These are phyloP conservation scores for Phytophthora citrophthora DNA, from an alignment of 352 stramenopile species.

Conservation along the genomic window DNA sequence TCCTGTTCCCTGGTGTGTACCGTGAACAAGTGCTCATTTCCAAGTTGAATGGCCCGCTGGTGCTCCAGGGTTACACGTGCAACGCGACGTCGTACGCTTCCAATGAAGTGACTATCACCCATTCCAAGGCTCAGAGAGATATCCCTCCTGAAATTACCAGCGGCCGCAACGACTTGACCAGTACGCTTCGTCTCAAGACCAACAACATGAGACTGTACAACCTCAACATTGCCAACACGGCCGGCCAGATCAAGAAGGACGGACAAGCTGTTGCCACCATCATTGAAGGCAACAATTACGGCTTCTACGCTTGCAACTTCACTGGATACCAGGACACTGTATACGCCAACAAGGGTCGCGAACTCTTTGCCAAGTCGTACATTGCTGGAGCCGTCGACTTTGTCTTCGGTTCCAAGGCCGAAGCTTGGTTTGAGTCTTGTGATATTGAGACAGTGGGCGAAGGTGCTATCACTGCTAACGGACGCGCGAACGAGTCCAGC, in stretches of 20 bases:
- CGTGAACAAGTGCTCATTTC: slow-evolving; percentile 11
- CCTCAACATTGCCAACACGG: slow-evolving; percentile 18
- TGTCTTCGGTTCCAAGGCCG: slow-evolving; percentile 8
- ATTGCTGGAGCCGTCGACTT: slow-evolving; percentile 21
- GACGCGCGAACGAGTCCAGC: neutral
- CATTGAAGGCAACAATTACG: slow-evolving; percentile 14
- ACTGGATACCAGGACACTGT: slow-evolving; percentile 22
- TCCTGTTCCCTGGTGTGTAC: slow-evolving; percentile 20
- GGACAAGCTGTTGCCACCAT: slow-evolving; percentile 13
- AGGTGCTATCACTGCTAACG: slow-evolving; percentile 20
- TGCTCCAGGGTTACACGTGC: slow-evolving; percentile 25
- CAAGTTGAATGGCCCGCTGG: neutral
- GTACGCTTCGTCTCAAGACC: slow-evolving; percentile 14
- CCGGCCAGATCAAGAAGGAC: slow-evolving; percentile 2
- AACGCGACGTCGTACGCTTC: slow-evolving; percentile 13
- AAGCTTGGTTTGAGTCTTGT: slow-evolving; percentile 14
- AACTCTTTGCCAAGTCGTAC: slow-evolving; percentile 13
- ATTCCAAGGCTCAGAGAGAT: slow-evolving; percentile 9
- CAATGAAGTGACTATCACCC: slow-evolving; percentile 20
- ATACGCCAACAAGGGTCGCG: slow-evolving; percentile 11
- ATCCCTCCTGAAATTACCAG: slow-evolving; percentile 7
- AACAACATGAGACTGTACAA: slow-evolving; percentile 19
- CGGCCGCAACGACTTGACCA: slow-evolving; percentile 15
- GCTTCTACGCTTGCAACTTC: slow-evolving; percentile 24
- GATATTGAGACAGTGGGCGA: slow-evolving; percentile 13